phyloP scores from a whole-genome alignment of 192 early-diverging fungal species.

The Podila epicladia region DNA sequence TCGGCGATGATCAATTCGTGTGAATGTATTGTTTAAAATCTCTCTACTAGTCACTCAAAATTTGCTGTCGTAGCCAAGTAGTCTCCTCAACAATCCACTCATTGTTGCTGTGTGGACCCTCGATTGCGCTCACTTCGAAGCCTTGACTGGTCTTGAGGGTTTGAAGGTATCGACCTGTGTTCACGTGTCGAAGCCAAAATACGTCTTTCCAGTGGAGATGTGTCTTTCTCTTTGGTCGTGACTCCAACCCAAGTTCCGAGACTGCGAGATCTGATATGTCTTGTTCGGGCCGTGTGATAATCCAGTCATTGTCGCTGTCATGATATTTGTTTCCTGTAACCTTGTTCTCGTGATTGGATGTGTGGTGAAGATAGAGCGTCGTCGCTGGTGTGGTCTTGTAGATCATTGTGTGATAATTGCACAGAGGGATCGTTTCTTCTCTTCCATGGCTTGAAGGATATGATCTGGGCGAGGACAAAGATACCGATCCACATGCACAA shows the following conservation, averaged over 20 bases:
- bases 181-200: conserved; percentile 30
- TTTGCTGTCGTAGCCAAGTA: conserved; percentile 45
- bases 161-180: conserved; percentile 24
- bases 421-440: background rate
- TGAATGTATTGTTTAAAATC: no score
- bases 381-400: conserved; percentile 42
- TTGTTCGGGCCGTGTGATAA: conserved; percentile 12
- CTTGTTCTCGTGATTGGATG: conserved; percentile 14
- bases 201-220: conserved; percentile 38
- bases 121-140: conserved; percentile 22
- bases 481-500: conserved; percentile 23
- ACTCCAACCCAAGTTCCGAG: background rate
- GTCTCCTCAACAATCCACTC: conserved; percentile 51
- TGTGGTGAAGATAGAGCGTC: conserved; percentile 23
- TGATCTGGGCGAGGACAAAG: background rate
- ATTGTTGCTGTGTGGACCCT: conserved; percentile 23
- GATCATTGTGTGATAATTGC: conserved; percentile 40
- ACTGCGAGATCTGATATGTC: background rate
- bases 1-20: no score
- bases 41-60: background rate
- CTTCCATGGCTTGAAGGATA: background rate
- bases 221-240: background rate
- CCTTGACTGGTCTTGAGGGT: conserved; percentile 32
- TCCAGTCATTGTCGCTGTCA: conserved; percentile 44
- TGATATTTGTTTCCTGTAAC: conserved; percentile 31